These are phyloP conservation scores for Boletus subcaerulescens DNA, from an alignment of 768 basidiomycete genomes.

Conservation along the genomic window DNA sequence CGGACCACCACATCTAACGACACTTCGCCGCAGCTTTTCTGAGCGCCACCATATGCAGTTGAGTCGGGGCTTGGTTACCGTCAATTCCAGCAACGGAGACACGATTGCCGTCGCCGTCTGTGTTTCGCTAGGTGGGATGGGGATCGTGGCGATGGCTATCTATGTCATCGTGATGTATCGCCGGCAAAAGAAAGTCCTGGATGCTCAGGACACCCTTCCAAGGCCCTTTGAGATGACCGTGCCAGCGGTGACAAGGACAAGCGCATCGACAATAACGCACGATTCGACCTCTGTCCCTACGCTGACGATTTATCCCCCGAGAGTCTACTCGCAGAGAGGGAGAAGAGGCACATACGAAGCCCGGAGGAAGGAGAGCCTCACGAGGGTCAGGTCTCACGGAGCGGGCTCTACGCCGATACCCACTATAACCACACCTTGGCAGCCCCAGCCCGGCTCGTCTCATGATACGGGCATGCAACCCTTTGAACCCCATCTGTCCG, in stretches of 20 bases:
- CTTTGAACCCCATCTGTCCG: not conserved
- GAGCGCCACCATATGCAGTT: slow-evolving; percentile 5
- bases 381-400: not conserved
- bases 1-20: not conserved
- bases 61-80: not conserved
- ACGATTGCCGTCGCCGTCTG: slow-evolving; percentile 17
- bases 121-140: slow-evolving; percentile 21
- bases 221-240: slow-evolving; percentile 20
- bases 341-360: not conserved
- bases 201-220: slow-evolving; percentile 25
- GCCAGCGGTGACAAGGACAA: slow-evolving; percentile 7
- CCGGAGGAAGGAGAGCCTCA: not conserved
- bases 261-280: not conserved
- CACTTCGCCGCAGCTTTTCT: not conserved
- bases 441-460: not conserved
- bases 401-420: not conserved
- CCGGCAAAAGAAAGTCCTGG: slow-evolving; percentile 10
- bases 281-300: not conserved
- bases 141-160: slow-evolving; percentile 11
- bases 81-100: slow-evolving; percentile 1
- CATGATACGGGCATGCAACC: not conserved
- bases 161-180: slow-evolving; percentile 18
- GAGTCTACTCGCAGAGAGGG: not conserved
- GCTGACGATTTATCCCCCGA: not conserved
- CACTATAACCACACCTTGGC: not conserved